Evolutionary conservation across 371 early-diverging fungal genomes (phyloP).

Genomic region (Cokeromyces recurvatus): DNA sequence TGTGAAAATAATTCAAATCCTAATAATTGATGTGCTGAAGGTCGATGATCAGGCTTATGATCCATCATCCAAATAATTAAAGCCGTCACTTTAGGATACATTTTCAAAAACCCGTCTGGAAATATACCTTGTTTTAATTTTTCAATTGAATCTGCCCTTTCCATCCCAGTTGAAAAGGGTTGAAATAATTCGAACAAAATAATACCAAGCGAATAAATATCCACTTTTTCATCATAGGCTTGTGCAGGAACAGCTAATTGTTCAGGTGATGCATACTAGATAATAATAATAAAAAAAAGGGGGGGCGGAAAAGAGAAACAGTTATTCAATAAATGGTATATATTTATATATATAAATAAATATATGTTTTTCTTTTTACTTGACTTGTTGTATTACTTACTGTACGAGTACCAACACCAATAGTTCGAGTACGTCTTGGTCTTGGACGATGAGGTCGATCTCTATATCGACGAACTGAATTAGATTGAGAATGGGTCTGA

Average conservation of each 20-base stretch:
- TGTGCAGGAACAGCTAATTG: constrained; percentile 63
- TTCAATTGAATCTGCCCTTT: constrained; percentile 57
- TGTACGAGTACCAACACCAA: constrained; percentile 73
- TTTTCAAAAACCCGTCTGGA: constrained; percentile 69
- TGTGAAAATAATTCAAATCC: constrained; percentile 60
- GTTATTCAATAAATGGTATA: too few species aligned
- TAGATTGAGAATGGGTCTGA: not conserved
- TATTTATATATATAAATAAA: too few species aligned
- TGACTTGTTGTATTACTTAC: constrained; percentile 23
- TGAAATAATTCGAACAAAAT: constrained; percentile 68
- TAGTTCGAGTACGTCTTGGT: constrained; percentile 28
- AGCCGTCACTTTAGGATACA: constrained; percentile 62
- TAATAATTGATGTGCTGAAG: constrained; percentile 69
- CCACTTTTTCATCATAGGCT: constrained; percentile 59
- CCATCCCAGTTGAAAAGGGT: constrained; percentile 65
- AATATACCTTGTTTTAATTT: constrained; percentile 61
- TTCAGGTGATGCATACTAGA: constrained; percentile 90
- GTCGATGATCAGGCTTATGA: constrained; percentile 63
- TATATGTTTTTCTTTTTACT: too few species aligned
- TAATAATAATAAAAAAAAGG: not conserved
- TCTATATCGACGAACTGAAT: not conserved
- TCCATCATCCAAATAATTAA: constrained; percentile 80
- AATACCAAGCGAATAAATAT: constrained; percentile 71
- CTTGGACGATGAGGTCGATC: constrained; percentile 2
- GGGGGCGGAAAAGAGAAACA: too few species aligned